phyloP scores from a whole-genome alignment of 2,329 filamentous ascomycete genomes.

The Aspergillus clavatus region DNA sequence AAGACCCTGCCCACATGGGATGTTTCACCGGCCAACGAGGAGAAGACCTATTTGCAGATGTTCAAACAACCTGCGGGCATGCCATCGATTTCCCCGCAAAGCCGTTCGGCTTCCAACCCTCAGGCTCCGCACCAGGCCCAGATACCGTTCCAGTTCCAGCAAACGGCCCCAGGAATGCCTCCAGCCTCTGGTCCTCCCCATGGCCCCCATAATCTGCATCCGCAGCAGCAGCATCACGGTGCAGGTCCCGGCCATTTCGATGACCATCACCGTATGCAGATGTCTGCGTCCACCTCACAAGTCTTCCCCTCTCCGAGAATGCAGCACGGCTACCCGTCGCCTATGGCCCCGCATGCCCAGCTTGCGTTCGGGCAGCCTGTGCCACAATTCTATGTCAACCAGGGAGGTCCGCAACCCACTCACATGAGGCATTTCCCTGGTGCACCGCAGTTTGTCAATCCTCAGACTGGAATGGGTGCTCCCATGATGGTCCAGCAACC shows the following conservation, averaged over 20 bases:
- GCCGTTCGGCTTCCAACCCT: slow-evolving; percentile 57
- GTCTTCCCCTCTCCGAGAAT: slow-evolving; percentile 82
- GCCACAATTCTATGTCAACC: slow-evolving; percentile 65
- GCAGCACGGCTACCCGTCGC: slow-evolving; percentile 63
- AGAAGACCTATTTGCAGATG: slow-evolving; percentile 73
- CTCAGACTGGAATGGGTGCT: slow-evolving; percentile 66
- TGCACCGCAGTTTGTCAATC: slow-evolving; percentile 66
- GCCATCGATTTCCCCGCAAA: slow-evolving; percentile 65
- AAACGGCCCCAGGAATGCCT: slow-evolving; percentile 62
- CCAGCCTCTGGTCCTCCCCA: slow-evolving; percentile 70
- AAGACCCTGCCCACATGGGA: slow-evolving; percentile 84
- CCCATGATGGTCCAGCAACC: slow-evolving; percentile 80
- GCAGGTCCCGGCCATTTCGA: slow-evolving; percentile 65
- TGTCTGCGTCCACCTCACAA: slow-evolving; percentile 75
- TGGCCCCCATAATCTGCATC: slow-evolving; percentile 71
- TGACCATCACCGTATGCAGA: slow-evolving; percentile 81
- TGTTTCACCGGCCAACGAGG: slow-evolving; percentile 61
- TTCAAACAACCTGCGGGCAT: slow-evolving; percentile 64
- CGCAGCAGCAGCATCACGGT: slow-evolving; percentile 67
- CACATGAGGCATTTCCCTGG: slow-evolving; percentile 69
- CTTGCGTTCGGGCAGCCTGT: slow-evolving; percentile 68
- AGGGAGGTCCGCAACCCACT: slow-evolving; percentile 64
- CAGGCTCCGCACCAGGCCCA: slow-evolving; percentile 79
- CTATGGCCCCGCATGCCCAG: slow-evolving; percentile 64
- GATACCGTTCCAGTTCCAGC: slow-evolving; percentile 75